Base-by-base conservation (phyloP, 2,329 filamentous ascomycete genomes). In the Penicillium occitanis region DNA sequence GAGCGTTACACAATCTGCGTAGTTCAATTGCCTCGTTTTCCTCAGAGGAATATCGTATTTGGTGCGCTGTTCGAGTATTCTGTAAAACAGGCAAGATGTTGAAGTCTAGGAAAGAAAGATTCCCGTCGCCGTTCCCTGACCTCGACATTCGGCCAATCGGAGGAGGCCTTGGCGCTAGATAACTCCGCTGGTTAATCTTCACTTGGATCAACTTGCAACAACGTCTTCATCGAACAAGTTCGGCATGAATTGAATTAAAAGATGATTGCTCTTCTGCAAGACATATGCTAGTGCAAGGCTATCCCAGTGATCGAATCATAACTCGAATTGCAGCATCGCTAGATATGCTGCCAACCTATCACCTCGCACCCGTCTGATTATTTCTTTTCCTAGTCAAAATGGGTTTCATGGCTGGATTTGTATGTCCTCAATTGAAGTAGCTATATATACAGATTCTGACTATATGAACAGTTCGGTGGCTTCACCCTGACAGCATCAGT, bases 391-490 rank as follows among this genome's bases (percentile, higher is more conserved):
- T 22, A 25, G 53, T 33, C 40, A 75, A 66, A 71, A 92, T 92
- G 90, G 89, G 90, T 74, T 91, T 92, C 82, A 85, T 86, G 70
- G 84, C 87, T 50, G 90, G 91, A 71, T 91, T 93, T 77, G 91
- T 93, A 84, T 69, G 89, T 81, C 4, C 63, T 62, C 46, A 11
- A 25, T 33, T 30, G n/a, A 37, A 57, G 25, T 25, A 6, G 6
- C 2, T 40, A 40, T 17, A 46, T 25, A 14, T 19, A 17, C 14
- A 10, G 10, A n/a, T 19, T 60, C 61, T 58, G 42, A 66, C n/a
- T 25, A 30, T 62, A 22, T 19, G 33, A 57, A 66, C 70, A 93
- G 90, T 87, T 90, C 70, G 89, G 90, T 74, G 91, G 91, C 70
- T 86, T 92, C 65, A 90, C 91, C 69, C 82, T 94, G 68, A 93